Percentiles rank a stretch among this genome's conserved stretches.
These are phyloP conservation scores for Yarrowia sp. DNA, from an alignment of 805 yeast genomes.

Conservation along the genomic window DNA sequence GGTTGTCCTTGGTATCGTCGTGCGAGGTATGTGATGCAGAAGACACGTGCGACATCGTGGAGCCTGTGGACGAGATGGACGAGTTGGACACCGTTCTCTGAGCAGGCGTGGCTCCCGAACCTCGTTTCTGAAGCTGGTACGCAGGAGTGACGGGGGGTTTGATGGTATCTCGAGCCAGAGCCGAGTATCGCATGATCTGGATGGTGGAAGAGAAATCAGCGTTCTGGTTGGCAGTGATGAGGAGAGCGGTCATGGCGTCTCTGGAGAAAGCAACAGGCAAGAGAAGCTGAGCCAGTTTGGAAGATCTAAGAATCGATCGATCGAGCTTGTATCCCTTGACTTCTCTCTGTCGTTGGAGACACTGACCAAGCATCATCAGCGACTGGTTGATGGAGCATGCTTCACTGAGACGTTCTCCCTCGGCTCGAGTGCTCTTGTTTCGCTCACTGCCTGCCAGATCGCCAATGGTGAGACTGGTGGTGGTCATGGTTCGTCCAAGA, in stretches of 20 bases:
- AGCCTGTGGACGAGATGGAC: constrained; percentile 15
- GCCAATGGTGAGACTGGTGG: constrained; percentile 56
- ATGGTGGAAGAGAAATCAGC: constrained; percentile 51
- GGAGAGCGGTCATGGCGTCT: constrained; percentile 47
- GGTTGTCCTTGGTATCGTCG: constrained; percentile 25
- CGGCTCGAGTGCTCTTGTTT: constrained; percentile 55
- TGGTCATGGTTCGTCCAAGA: constrained; percentile 42
- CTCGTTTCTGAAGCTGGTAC: constrained; percentile 6
- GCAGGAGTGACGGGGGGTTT: constrained; percentile 26
- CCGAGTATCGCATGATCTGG: constrained; percentile 49
- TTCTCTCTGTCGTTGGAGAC: constrained; percentile 53
- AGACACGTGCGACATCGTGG: constrained; percentile 21
- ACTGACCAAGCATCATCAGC: constrained; percentile 59
- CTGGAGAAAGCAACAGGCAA: constrained; percentile 54
- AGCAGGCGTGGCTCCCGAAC: constrained; percentile 17
- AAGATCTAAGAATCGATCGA: constrained; percentile 56
- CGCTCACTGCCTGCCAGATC: constrained; percentile 65
- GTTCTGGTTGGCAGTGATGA: constrained; percentile 53
- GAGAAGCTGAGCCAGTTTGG: constrained; percentile 58
- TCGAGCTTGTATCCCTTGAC: constrained; percentile 47
- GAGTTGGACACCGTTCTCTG: constrained; percentile 26
- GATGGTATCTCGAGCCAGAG: constrained; percentile 45
- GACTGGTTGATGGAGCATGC: constrained; percentile 59
- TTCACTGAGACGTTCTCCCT: constrained; percentile 57
- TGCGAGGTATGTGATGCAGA: constrained; percentile 16